Percentiles rank a stretch among this genome's conserved stretches.
phyloP scores from a whole-genome alignment of 2,329 filamentous ascomycete species.

The Blastomyces emzantsi region DNA sequence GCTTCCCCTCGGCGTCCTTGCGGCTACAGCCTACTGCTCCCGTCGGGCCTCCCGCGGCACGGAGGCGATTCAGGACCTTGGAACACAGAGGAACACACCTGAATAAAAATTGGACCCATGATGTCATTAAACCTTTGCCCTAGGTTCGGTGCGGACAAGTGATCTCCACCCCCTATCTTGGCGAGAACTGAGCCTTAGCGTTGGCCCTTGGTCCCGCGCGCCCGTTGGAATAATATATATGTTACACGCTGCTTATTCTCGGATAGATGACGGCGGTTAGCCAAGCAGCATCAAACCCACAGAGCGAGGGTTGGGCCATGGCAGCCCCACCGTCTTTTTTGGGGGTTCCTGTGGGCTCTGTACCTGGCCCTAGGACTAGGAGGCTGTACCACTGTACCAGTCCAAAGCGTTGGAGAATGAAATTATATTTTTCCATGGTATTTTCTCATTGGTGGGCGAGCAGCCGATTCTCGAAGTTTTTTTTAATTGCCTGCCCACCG shows the following conservation, averaged over 20 bases:
- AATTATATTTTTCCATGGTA: not conserved
- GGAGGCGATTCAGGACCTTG: not conserved
- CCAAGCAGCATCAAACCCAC: not conserved
- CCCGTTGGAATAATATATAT: no score
- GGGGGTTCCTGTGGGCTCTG: no score
- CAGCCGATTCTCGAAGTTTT: not conserved
- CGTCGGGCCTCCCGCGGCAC: not conserved
- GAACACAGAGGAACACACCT: not conserved
- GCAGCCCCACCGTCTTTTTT: no score
- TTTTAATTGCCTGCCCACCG: not conserved
- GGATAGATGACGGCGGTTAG: not conserved
- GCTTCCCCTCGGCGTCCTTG: not conserved
- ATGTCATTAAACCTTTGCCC: not conserved
- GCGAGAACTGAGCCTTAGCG: not conserved
- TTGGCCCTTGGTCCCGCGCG: no score
- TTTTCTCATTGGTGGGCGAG: not conserved
- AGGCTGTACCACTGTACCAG: not conserved
- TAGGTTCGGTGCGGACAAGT: not conserved
- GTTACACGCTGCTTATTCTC: not conserved
- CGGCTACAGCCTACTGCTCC: not conserved
- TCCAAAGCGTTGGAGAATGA: not conserved
- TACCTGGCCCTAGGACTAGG: no score
- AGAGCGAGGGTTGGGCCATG: not conserved
- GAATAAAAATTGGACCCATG: not conserved
- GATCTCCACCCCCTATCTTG: not conserved